phyloP scores from a whole-genome alignment of 78 protist species.

The Chrysochromulina parva region DNA sequence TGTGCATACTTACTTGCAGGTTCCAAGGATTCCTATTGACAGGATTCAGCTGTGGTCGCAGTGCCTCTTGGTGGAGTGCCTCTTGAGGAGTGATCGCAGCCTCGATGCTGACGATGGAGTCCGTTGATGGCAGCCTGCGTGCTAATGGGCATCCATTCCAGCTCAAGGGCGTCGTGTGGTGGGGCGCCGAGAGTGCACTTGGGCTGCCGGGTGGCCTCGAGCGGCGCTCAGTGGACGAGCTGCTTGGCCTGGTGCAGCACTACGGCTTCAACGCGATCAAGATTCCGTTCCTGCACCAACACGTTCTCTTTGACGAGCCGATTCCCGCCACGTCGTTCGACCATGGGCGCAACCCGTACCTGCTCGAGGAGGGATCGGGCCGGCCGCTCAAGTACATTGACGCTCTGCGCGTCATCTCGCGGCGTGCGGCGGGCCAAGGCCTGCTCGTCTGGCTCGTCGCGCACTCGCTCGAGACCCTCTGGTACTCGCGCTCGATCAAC shows the following conservation, averaged over 20 bases:
- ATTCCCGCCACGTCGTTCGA: not conserved
- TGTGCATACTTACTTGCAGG: too few species aligned
- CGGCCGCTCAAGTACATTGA: not conserved
- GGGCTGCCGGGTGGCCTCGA: not conserved
- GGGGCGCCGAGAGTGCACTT: not conserved
- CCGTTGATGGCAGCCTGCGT: not conserved
- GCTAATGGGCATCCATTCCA: not conserved
- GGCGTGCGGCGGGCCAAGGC: not conserved
- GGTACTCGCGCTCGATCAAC: not conserved
- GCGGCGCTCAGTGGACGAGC: not conserved
- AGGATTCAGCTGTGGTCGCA: too few species aligned
- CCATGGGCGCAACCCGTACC: not conserved
- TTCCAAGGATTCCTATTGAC: too few species aligned
- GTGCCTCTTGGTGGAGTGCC: too few species aligned
- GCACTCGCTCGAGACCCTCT: not conserved
- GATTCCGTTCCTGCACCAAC: not conserved
- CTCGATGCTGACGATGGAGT: not conserved
- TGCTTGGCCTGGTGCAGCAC: not conserved
- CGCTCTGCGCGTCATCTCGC: not conserved
- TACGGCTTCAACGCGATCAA: not conserved
- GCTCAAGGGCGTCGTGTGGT: not conserved
- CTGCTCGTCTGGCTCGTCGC: not conserved
- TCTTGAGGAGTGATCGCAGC: too few species aligned
- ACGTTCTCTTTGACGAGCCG: not conserved
- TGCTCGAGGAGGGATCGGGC: not conserved